Evolutionary conservation across 2,329 filamentous ascomycete species (phyloP).

Genomic region (Diaporthe sp.): DNA sequence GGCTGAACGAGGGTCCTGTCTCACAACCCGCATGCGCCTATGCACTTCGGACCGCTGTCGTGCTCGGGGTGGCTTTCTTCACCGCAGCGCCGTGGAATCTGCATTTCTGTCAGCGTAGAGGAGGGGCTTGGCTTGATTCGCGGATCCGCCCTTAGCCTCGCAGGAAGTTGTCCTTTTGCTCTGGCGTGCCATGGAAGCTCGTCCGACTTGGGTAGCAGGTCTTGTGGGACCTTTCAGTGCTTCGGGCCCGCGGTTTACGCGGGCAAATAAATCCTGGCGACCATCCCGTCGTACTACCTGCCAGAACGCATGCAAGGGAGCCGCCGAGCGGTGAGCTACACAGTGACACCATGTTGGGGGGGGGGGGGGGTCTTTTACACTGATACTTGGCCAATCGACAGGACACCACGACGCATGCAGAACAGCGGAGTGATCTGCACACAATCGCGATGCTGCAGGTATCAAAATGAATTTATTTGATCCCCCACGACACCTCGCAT

Average conservation of each 20-base stretch:
- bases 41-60: not conserved
- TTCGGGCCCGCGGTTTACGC: no score
- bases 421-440: not conserved
- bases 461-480: not conserved
- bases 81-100: not conserved
- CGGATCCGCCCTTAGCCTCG: not conserved
- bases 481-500: not conserved
- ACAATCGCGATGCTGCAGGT: not conserved
- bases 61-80: not conserved
- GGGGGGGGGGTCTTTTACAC: no score
- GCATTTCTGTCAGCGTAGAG: not conserved
- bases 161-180: no score
- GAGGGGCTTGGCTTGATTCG: not conserved
- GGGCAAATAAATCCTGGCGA: not conserved
- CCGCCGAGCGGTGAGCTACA: not conserved
- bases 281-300: no score
- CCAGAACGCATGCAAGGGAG: not conserved
- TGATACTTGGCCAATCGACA: not conserved
- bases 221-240: not conserved
- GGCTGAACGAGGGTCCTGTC: conserved; percentile 3
- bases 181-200: not conserved
- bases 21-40: not conserved
- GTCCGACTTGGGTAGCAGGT: not conserved
- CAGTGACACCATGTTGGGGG: not conserved
- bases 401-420: not conserved